These are phyloP conservation scores for Berkeleyomyces basicola DNA, from an alignment of 2,329 filamentous ascomycete species.

Conservation along the genomic window DNA sequence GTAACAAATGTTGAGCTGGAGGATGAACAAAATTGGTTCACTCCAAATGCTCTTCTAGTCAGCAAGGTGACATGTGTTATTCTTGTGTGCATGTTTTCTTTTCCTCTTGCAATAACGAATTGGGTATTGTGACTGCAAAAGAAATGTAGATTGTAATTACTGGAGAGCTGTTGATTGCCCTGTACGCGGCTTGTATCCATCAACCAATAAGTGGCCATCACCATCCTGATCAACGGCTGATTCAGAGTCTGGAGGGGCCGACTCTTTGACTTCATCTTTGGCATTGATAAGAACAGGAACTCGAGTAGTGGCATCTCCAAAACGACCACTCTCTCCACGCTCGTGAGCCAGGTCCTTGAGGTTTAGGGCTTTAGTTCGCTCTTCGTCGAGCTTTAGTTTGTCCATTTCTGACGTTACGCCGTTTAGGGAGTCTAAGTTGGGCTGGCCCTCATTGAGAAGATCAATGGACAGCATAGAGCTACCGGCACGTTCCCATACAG, in stretches of 20 bases:
- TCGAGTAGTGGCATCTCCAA: constrained; percentile 11
- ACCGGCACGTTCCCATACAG: constrained; percentile 64
- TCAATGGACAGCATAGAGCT: constrained; percentile 40
- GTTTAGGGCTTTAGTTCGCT: constrained; percentile 25
- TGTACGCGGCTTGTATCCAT: constrained; percentile 11
- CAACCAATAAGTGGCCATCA: constrained; percentile 9
- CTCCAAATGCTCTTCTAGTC: neutral
- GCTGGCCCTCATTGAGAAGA: constrained; percentile 48
- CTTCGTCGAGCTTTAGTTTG: constrained; percentile 28
- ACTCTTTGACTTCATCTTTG: constrained; percentile 2
- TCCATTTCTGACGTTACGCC: constrained; percentile 24
- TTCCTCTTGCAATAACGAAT: neutral
- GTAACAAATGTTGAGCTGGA: neutral
- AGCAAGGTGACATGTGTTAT: neutral
- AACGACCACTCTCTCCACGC: constrained; percentile 23
- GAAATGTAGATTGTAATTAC: constrained; percentile 1
- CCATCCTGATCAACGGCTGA: neutral
- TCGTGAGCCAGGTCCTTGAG: constrained; percentile 33
- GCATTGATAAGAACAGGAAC: constrained; percentile 17
- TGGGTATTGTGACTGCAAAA: neutral
- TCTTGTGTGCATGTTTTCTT: neutral
- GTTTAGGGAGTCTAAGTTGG: constrained; percentile 28
- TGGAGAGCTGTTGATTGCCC: neutral
- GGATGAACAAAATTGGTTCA: neutral
- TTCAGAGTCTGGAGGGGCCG: neutral